Evolutionary conservation across 1,139 yeast species (phyloP), one percentile per base, ranked within the genome.

Genomic region (Wickerhamomyces sp.): DNA sequence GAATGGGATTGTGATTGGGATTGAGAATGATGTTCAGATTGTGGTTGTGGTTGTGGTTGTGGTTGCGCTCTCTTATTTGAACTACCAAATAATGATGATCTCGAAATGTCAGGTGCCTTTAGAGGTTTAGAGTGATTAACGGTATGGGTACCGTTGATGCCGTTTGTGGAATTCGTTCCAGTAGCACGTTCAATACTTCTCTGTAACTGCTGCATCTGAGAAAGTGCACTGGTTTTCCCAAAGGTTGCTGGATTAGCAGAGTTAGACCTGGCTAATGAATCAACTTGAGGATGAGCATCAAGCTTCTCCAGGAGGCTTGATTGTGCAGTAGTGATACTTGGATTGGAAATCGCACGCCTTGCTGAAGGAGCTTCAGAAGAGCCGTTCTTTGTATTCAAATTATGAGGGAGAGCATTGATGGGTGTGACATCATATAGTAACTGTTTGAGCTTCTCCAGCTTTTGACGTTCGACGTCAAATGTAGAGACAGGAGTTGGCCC

Each of bases 291-390:
- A 20, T 40, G 38, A 1, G 33, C 12, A 19, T 36, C 35, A 20
- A 52, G 29, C 28, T 30, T 51, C n/a, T 37, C 25, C 21, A 40
- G 41, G 20, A 52, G 38, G 15, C 40, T 35, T 1, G 42, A 33
- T 20, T 52, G 56, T 2, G 52, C 51, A 7, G 26, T 10, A 3
- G 51, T 44, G 7, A 35, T 24, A 2, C 21, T 17, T 10, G 51
- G 45, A 16, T 37, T 37, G 1, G 51, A 48, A 3, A 31, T 13
- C 1, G 40, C 13, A n/a, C 48, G 40, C 14, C 38, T 22, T 8
- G 26, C 14, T n/a, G 8, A 5, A 8, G 19, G 27, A 12, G 10
- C 27, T 24, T 24, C 6, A 16, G 13, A 30, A n/a, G n/a, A n/a
- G n/a, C n/a, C n/a, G n/a, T n/a, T n/a, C n/a, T n/a, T n/a, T n/a